A percentile compares a stretch with the other conserved stretches of the same genome.
Evolutionary conservation across 83 land plant species (phyloP).

Genomic region (Diphasiastrum complanatum): DNA sequence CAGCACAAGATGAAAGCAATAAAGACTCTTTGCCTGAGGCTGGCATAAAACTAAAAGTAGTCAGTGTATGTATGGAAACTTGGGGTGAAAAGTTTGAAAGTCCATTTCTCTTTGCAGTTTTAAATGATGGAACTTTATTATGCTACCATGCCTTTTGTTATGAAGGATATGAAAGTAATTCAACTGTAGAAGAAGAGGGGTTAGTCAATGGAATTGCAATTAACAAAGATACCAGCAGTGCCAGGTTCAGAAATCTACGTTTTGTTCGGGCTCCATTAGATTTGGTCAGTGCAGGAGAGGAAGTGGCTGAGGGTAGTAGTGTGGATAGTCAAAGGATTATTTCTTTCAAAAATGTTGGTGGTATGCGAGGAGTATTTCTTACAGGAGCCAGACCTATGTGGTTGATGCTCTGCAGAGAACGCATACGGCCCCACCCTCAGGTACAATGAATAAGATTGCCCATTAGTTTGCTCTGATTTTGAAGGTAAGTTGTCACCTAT

Average conservation of each 20-base stretch:
- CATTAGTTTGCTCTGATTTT: neutral
- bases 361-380: constrained; percentile 76
- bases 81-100: constrained; percentile 83
- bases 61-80: constrained; percentile 75
- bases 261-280: constrained; percentile 63
- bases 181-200: constrained; percentile 32
- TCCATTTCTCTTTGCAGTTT: constrained; percentile 71
- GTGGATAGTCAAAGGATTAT: constrained; percentile 39
- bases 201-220: constrained; percentile 1
- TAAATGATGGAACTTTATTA: constrained; percentile 86
- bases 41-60: constrained; percentile 43
- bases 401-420: constrained; percentile 88
- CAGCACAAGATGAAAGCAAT: no score
- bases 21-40: constrained; percentile 14
- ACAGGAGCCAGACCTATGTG: constrained; percentile 85
- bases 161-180: constrained; percentile 53
- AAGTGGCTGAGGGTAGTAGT: constrained; percentile 14
- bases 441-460: constrained; percentile 36
- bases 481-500: neutral
- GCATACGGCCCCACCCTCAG: constrained; percentile 96
- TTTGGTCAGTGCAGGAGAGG: constrained; percentile 54
- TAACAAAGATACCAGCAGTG: constrained; percentile 24
- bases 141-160: constrained; percentile 86
- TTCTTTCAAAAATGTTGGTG: constrained; percentile 78
- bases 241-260: constrained; percentile 79